Conservation (phyloP, 1,284 basidiomycete species). For the Ceratobasidium sp. region DNA sequence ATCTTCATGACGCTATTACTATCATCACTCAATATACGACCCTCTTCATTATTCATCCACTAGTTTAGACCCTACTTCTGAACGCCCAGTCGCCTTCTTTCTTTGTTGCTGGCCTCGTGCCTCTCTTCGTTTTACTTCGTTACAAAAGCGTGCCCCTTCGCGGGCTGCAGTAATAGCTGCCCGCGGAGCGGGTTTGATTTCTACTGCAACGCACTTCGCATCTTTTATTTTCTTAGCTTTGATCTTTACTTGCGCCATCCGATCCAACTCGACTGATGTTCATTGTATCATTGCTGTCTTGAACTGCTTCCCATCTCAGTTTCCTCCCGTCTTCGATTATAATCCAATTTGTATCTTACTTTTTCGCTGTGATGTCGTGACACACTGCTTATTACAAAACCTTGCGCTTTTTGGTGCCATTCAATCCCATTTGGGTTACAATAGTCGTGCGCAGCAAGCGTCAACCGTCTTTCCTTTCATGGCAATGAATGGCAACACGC, state of each 20-base stretch:
- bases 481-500: background rate
- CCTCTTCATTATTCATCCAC: conserved; percentile 8
- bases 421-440: too few relatives aligned
- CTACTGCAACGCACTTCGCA: conserved; percentile 13
- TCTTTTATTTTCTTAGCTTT: conserved; percentile 10
- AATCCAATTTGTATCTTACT: conserved; percentile 30
- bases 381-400: conserved; percentile 5
- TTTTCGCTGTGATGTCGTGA: conserved; percentile 14
- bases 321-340: background rate
- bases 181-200: conserved; percentile 36
- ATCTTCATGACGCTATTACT: conserved; percentile 28
- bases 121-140: conserved; percentile 32
- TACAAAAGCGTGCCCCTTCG: conserved; percentile 39
- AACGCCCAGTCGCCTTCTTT: conserved; percentile 15
- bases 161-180: conserved; percentile 32
- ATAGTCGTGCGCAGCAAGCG: too few relatives aligned
- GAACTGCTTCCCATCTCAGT: conserved; percentile 20
- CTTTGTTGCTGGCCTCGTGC: conserved; percentile 12
- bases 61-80: conserved; percentile 37
- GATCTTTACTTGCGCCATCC: conserved; percentile 7
- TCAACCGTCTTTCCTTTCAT: too few relatives aligned
- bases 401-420: background rate
- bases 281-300: conserved; percentile 36
- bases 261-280: conserved; percentile 42
- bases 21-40: conserved; percentile 32